These are phyloP conservation scores for Umbilicus rupestris DNA, from an alignment of 164 flowering plant genomes.

Conservation along the genomic window DNA sequence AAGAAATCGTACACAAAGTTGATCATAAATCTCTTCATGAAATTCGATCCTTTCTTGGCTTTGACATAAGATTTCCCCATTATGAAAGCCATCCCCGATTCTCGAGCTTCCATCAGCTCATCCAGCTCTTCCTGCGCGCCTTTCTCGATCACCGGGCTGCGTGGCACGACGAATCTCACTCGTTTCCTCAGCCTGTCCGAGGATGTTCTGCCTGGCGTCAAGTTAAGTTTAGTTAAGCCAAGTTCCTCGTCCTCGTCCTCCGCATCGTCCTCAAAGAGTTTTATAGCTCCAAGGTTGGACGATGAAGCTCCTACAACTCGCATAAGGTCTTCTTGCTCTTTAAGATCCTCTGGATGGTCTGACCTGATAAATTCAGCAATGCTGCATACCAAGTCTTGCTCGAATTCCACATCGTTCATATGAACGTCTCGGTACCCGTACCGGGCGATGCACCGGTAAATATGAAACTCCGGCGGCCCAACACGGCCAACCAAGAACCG, in stretches of 20 bases:
- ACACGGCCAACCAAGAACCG: slow-evolving; percentile 64
- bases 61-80: slow-evolving; percentile 50
- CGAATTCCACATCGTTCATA: slow-evolving; percentile 55
- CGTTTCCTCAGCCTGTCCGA: slow-evolving; percentile 32
- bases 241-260: slow-evolving; percentile 21
- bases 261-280: slow-evolving; percentile 27
- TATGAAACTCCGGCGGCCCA: slow-evolving; percentile 55
- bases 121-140: slow-evolving; percentile 36
- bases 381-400: slow-evolving; percentile 56
- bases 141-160: slow-evolving; percentile 35
- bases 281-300: slow-evolving; percentile 24
- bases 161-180: slow-evolving; percentile 70
- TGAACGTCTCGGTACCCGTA: slow-evolving; percentile 60
- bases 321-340: slow-evolving; percentile 34
- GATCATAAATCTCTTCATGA: slow-evolving; percentile 56
- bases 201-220: background rate
- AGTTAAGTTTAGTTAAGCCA: slow-evolving; percentile 13
- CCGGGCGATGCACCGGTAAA: slow-evolving; percentile 67
- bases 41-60: slow-evolving; percentile 61
- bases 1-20: slow-evolving; percentile 69
- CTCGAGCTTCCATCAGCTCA: slow-evolving; percentile 79
- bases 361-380: slow-evolving; percentile 59
- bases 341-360: slow-evolving; percentile 22
- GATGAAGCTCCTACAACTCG: slow-evolving; percentile 53
- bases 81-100: slow-evolving; percentile 67